Evolutionary conservation across 2,329 filamentous ascomycete genomes (phyloP).

Genomic region (Aspergillus sp.): DNA sequence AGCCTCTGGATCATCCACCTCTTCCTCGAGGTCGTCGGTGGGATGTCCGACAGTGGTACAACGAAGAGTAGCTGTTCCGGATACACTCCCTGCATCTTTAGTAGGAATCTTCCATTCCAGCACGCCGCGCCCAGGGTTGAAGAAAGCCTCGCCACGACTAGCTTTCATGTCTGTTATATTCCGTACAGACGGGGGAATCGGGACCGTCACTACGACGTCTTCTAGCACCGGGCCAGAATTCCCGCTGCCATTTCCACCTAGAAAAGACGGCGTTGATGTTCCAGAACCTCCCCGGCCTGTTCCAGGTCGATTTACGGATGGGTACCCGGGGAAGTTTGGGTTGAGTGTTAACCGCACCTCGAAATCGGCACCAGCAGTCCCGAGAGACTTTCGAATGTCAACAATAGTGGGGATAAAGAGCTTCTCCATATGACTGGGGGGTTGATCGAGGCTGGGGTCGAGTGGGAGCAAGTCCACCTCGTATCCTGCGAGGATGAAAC

Average conservation of each 20-base stretch:
- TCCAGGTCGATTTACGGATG: slow-evolving; percentile 41
- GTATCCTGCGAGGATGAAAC: slow-evolving; percentile 90
- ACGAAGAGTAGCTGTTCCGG: slow-evolving; percentile 69
- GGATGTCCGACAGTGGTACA: slow-evolving; percentile 74
- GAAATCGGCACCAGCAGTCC: slow-evolving; percentile 75
- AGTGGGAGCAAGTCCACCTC: slow-evolving; percentile 86
- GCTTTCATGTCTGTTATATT: slow-evolving; percentile 81
- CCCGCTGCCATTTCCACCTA: slow-evolving; percentile 48
- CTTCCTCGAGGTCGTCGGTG: slow-evolving; percentile 49
- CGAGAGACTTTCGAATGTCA: slow-evolving; percentile 79
- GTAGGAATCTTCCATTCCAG: slow-evolving; percentile 82
- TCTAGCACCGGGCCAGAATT: slow-evolving; percentile 67
- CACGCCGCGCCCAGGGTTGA: slow-evolving; percentile 68
- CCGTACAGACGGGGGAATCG: slow-evolving; percentile 74
- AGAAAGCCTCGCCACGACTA: slow-evolving; percentile 79
- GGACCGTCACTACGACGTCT: slow-evolving; percentile 74
- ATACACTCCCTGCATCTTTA: slow-evolving; percentile 70
- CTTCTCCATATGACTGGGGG: slow-evolving; percentile 55
- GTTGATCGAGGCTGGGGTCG: slow-evolving; percentile 57
- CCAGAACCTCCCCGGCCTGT: slow-evolving; percentile 44
- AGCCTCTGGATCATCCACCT: slow-evolving; percentile 27
- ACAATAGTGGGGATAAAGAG: slow-evolving; percentile 80
- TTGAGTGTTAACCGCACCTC: slow-evolving; percentile 77
- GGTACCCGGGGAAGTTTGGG: slow-evolving; percentile 60
- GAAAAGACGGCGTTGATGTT: slow-evolving; percentile 50